Evolutionary conservation across 116 monocot genomes (phyloP), one percentile per base, ranked within the genome.

Genomic region (Zostera marina): DNA sequence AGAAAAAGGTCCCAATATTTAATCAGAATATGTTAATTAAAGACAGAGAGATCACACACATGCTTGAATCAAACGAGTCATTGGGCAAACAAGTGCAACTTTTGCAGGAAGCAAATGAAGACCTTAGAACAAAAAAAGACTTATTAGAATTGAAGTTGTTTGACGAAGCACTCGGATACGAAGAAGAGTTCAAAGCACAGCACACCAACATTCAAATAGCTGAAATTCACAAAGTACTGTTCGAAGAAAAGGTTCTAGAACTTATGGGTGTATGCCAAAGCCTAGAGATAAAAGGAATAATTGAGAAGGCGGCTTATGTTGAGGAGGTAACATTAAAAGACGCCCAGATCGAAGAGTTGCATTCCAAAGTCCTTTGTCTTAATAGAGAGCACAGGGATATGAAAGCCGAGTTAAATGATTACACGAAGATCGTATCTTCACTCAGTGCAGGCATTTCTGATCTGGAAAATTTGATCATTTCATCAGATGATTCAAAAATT

Each of bases 171-270:
- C 47, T 70, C 19, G 32, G 52, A 1, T 87, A 47, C 63, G 82
- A 87, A 63, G 66, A 56, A 17, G 77, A 86, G 41, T 74, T 79
- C 64, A 11, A 66, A 39, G 63, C 41, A 21, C 64, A 83, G 42
- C 61, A 73, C 13, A 22, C 17, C 39, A 77, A 78, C 9, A 25
- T 68, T 10, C 70, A 75, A 26, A 11, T 63, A 23, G 66, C 73
- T 52, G 54, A 67, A 56, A 61, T 79, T 23, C 68, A 73, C 66
- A 64, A 45, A 41, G 66, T 71, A n/a, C 14, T 91, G 0, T 58
- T 68, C 47, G 79, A 85, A 69, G 82, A 85, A 12, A 77, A 85
- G 43, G 45, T 82, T 21, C 45, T 67, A 45, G 77, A 91, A 44
- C 64, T 73, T 44, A 69, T 69, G 16, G 46, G 71, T 24, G 57